Base-by-base conservation (phyloP, 2,329 filamentous ascomycete species). In the Stromatinia cepivora region DNA sequence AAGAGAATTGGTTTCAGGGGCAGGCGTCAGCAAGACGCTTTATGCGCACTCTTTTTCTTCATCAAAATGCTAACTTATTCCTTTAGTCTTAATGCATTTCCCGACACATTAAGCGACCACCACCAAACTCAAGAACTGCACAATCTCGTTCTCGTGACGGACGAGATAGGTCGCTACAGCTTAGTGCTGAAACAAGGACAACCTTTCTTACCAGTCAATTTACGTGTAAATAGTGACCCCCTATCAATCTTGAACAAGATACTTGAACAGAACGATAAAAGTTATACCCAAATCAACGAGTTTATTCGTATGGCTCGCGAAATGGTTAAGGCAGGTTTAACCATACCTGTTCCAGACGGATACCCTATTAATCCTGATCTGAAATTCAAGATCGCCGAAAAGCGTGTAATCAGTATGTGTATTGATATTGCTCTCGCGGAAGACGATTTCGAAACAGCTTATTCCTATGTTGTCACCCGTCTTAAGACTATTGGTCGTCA, bases 371-470 rank as follows among this genome's bases (percentile, higher is more conserved):
- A n/a, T n/a, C 31, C 54, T 22, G 39, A 46, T 28, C 57, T 52
- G 36, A 73, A 76, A 62, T 66, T 72, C 28, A 46, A 78, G 4
- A 76, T 82, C 50, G 85, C 87, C 5, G 87, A 90, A 76, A 87
- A 86, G 61, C 86, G 92, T 42, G 88, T 95, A 64, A 89, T 88
- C 8, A 90, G 90, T 70, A 92, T 94, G 90, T 93, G 92, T 72
- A 88, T 94, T 53, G 89, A 93, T 77, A 88, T 90, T 20, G 91
- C 92, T 17, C 83, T 95, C 1, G 83, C 84, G 13, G 91, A 94
- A 76, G 89, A 93, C 72, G 92, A 88, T 77, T 95, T 95, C 71
- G 92, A 96, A 77, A 95, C 92, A 0, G 92, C 92, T 15, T 95
- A 94, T 78, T 94, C 91, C 0, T 94, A 92, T 76, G 89, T 94